Conservation (phyloP, 2,329 filamentous ascomycete species). For the Sclerotinia sclerotiorum region DNA sequence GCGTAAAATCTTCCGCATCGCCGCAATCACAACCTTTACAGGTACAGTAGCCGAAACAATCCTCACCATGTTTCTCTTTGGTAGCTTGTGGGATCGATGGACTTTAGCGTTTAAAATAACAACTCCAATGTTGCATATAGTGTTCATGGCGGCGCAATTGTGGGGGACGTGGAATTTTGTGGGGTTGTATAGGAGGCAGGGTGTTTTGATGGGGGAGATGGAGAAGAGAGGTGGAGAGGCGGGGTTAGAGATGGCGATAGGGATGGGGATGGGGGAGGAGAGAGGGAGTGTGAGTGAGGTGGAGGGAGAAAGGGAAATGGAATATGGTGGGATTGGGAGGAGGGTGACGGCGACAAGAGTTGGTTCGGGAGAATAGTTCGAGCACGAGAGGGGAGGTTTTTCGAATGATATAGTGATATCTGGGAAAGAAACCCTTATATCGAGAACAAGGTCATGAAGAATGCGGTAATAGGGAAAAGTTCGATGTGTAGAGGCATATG, state of each 20-base stretch:
- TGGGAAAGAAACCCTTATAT: too few species aligned
- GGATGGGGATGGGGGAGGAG: neutral
- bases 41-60: conserved; percentile 46
- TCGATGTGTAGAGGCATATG: neutral
- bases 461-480: neutral
- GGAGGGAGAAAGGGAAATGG: neutral
- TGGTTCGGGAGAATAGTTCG: neutral
- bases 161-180: conserved; percentile 46
- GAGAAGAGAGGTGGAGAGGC: neutral
- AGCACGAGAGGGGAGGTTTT: too few species aligned
- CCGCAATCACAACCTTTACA: conserved; percentile 42
- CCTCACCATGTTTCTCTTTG: conserved; percentile 48
- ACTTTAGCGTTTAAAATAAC: conserved; percentile 46
- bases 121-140: conserved; percentile 46
- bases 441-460: neutral
- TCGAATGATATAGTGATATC: neutral
- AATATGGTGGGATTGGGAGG: neutral
- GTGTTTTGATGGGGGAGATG: neutral
- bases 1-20: conserved; percentile 42
- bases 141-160: conserved; percentile 46
- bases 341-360: neutral
- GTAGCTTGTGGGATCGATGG: conserved; percentile 46
- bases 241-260: too few species aligned
- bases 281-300: neutral
- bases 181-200: neutral